phyloP scores from a whole-genome alignment of 345 rosid genomes.

The Linum lewisii region DNA sequence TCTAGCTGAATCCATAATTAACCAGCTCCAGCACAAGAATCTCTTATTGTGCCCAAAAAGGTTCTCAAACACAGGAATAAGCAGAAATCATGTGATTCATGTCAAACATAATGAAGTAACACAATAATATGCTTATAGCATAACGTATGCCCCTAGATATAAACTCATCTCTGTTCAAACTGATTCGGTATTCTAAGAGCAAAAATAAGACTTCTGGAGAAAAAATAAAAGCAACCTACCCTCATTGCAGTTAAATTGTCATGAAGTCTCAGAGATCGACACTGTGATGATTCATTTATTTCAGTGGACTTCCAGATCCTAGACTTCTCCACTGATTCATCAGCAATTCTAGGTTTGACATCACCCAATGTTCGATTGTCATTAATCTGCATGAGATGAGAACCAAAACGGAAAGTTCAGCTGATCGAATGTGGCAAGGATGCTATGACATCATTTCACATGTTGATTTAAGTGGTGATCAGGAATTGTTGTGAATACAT shows the following conservation, averaged over 20 bases:
- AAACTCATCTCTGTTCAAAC: not conserved
- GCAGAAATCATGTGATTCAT: too few relatives aligned
- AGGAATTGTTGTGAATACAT: not conserved
- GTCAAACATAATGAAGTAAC: too few relatives aligned
- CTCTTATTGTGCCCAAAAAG: too few relatives aligned
- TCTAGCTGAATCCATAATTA: not conserved
- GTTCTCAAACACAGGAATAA: too few relatives aligned
- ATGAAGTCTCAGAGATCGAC: conserved; percentile 60
- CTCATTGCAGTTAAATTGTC: conserved; percentile 43
- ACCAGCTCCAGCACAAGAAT: not conserved
- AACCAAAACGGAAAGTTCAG: not conserved
- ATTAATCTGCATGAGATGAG: conserved; percentile 29
- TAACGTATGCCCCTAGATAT: not conserved
- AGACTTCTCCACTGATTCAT: conserved; percentile 48
- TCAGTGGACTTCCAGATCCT: conserved; percentile 61
- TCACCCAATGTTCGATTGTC: conserved; percentile 46
- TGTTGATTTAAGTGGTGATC: not conserved
- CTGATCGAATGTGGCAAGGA: not conserved
- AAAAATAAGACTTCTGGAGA: too few relatives aligned
- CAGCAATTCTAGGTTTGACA: conserved; percentile 57
- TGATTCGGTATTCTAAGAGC: not conserved
- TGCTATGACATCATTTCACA: not conserved
- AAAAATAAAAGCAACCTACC: conserved; percentile 28
- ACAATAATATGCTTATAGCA: not conserved
- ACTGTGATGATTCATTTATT: conserved; percentile 65